phyloP scores from a whole-genome alignment of 176 grass and related monocot genomes.

The Raddia guianensis region DNA sequence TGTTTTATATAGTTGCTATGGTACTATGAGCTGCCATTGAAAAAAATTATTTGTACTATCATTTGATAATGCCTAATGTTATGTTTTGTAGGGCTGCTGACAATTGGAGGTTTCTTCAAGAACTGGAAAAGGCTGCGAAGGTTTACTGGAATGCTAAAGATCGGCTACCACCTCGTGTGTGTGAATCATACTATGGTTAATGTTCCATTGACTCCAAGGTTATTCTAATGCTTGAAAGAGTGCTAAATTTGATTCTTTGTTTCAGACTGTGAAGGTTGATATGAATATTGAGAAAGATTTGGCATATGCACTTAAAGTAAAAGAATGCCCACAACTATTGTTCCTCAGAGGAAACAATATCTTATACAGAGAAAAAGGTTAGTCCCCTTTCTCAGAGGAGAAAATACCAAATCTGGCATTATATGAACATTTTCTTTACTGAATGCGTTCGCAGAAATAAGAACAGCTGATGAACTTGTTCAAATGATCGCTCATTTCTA shows the following conservation, averaged over 20 bases:
- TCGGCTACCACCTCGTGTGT: constrained; percentile 74
- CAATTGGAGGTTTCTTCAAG: constrained; percentile 90
- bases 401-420: neutral
- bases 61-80: constrained; percentile 2
- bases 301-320: constrained; percentile 83
- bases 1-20: neutral
- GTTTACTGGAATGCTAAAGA: constrained; percentile 95
- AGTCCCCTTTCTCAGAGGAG: constrained; percentile 1
- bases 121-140: constrained; percentile 86
- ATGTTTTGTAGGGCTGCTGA: constrained; percentile 63
- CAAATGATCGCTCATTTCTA: constrained; percentile 86
- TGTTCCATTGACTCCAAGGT: neutral
- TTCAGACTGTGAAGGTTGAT: constrained; percentile 94
- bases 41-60: neutral
- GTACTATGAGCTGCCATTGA: neutral
- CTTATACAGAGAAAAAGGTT: constrained; percentile 91
- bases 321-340: constrained; percentile 84
- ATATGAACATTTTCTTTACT: neutral
- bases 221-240: neutral
- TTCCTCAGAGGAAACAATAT: constrained; percentile 91
- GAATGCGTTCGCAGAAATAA: constrained; percentile 56
- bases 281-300: constrained; percentile 88
- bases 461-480: constrained; percentile 66
- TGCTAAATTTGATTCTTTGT: constrained; percentile 38
- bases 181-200: neutral